Conservation (phyloP, 2,329 filamentous ascomycete genomes). For the Aspergillus quadricinctus region DNA sequence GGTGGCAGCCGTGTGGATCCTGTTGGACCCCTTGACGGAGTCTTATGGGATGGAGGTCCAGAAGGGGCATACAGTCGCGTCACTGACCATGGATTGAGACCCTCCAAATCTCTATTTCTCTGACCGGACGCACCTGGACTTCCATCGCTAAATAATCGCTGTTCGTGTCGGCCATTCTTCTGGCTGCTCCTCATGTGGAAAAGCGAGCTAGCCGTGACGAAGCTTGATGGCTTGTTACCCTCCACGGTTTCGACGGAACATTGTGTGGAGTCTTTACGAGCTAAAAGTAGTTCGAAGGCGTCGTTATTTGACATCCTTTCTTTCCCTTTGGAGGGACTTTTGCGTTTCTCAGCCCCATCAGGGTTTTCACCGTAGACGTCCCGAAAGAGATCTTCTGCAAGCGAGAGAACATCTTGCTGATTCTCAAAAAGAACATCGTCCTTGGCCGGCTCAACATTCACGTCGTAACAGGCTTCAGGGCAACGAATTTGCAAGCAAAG, state of each 20-base stretch:
- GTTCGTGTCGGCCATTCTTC: not conserved
- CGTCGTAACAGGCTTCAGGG: conserved; percentile 53
- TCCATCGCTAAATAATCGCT: not conserved
- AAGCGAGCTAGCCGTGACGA: not conserved
- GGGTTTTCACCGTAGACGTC: conserved; percentile 10
- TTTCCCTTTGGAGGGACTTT: conserved; percentile 1
- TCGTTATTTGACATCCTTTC: not conserved
- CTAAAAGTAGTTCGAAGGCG: conserved; percentile 19
- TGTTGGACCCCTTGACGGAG: not conserved
- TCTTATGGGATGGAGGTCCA: not conserved
- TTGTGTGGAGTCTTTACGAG: conserved; percentile 11
- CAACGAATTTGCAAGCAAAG: conserved; percentile 53
- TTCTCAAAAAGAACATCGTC: conserved; percentile 59
- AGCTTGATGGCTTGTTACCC: not conserved
- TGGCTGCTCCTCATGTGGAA: not conserved
- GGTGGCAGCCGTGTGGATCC: not conserved
- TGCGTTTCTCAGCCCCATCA: not conserved
- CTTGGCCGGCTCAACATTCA: conserved; percentile 61
- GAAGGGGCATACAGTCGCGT: conserved; percentile 27
- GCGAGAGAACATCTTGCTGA: conserved; percentile 37
- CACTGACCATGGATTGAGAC: conserved; percentile 34
- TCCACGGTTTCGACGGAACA: not conserved
- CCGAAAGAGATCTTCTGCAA: conserved; percentile 38
- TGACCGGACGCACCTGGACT: not conserved
- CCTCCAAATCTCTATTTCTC: conserved; percentile 8